Evolutionary conservation across 2,329 filamentous ascomycete species (phyloP), one percentile per base, ranked within the genome.

Genomic region (Colletotrichum horii): DNA sequence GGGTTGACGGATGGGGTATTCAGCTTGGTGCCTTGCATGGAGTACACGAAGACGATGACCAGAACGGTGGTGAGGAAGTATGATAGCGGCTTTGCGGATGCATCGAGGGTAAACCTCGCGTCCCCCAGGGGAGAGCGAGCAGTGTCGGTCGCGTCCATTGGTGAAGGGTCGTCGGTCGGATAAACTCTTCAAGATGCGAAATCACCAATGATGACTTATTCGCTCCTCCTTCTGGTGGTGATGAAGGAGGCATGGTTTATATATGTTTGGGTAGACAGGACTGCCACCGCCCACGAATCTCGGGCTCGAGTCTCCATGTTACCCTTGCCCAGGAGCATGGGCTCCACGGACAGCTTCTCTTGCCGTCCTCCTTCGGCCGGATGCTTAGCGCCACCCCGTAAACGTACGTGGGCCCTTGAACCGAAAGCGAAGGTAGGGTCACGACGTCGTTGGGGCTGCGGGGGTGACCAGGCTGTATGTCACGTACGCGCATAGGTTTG

Each of bases 31-130:
- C 67, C 61, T 6, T 71, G 72, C 22, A 74, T n/a, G 1, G 72
- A 74, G 15, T 74, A 71, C 9, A 61, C 36, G 7, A 74, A 71
- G 2, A 71, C 9, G 22, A 71, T 38, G 22, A 61, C 60, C 15
- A 74, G 36, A 4, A 74, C 24, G 1, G 72, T 71, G 26, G 72
- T 66, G n/a, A 74, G 28, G 15, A 74, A 71, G 36, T 74, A 74
- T 15, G 67, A 58, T 5, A 74, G 28, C 1, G 72, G 72, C 16
- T 66, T 74, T 8, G 34, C 66, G 7, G 72, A 66, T 28, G 34
- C 36, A 22, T 74, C 61, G 36, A 74, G 61, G 24, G 32, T 7
- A 22, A 55, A 66, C 9, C 34, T 58, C 61, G 26, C 28, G 4
- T 55, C 67, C 14, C 52, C 48, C n/a, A 28, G 5, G 15, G 19